Conservation (phyloP, 2,329 filamentous ascomycete species). For the Apiospora arundinis region DNA sequence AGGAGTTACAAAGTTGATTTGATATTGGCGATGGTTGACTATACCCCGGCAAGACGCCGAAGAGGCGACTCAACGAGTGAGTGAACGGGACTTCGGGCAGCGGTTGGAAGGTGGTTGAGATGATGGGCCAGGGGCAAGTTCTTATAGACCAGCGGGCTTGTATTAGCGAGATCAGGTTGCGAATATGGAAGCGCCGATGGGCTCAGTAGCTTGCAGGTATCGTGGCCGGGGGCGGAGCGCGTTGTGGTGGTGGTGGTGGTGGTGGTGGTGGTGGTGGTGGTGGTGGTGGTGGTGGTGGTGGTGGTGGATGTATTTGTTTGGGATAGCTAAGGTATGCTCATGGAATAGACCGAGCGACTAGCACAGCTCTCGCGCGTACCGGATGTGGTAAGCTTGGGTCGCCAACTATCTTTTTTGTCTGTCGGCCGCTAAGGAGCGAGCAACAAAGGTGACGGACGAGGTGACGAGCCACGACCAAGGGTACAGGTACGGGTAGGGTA, state of each 20-base stretch:
- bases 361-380: slow-evolving; percentile 15
- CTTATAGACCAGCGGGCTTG: neutral
- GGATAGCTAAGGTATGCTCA: neutral
- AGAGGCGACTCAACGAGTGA: slow-evolving; percentile 18
- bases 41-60: slow-evolving; percentile 19
- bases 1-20: slow-evolving; percentile 21
- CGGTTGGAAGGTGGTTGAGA: neutral
- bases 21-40: slow-evolving; percentile 17
- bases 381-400: slow-evolving; percentile 13
- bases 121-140: slow-evolving; percentile 4
- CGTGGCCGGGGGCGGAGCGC: slow-evolving; percentile 12
- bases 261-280: neutral
- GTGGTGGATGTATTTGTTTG: slow-evolving; percentile 12
- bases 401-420: neutral
- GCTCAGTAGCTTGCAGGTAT: slow-evolving; percentile 6
- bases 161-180: neutral
- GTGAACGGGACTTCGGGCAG: neutral
- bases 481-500: neutral
- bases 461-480: neutral
- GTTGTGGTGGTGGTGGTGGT: neutral
- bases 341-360: neutral
- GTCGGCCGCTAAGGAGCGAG: neutral
- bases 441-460: neutral
- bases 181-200: neutral
- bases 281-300: neutral